Conservation (phyloP, 164 flowering plant genomes). For the Kalanchoe fedtschenkoi region DNA sequence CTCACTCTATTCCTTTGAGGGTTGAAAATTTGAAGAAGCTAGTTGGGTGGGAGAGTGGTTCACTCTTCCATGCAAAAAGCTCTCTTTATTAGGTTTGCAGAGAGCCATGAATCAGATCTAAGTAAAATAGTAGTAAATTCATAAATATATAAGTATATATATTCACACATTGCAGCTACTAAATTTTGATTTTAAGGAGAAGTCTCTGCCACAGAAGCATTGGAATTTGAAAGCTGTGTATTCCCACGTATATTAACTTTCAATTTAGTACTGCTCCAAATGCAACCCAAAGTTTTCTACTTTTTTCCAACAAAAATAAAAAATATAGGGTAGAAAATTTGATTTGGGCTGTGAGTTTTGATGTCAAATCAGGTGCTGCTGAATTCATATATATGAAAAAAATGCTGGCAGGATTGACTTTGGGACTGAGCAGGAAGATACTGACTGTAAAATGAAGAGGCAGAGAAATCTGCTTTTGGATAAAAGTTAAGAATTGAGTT, state of each 20-base stretch:
- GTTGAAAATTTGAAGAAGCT: constrained; percentile 5
- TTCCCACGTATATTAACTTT: background rate
- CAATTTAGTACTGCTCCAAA: background rate
- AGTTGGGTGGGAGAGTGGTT: constrained; percentile 1
- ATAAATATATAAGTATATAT: background rate
- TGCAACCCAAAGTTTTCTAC: background rate
- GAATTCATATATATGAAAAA: no score
- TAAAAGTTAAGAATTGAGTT: background rate
- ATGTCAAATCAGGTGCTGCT: background rate
- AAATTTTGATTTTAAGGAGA: no score
- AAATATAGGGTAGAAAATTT: background rate
- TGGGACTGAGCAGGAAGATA: background rate
- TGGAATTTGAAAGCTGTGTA: constrained; percentile 38
- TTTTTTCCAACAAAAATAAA: background rate
- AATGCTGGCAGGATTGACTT: background rate
- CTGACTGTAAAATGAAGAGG: background rate
- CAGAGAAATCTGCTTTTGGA: constrained; percentile 4
- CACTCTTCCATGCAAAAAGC: constrained; percentile 1
- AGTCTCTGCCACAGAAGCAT: constrained; percentile 21
- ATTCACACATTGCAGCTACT: background rate
- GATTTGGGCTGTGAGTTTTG: background rate
- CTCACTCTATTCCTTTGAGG: constrained; percentile 3
- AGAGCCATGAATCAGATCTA: background rate
- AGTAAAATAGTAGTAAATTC: background rate
- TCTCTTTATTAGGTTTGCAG: constrained; percentile 1